Base-by-base conservation (phyloP, 176 grass and related monocot genomes). In the Phragmites australis region DNA sequence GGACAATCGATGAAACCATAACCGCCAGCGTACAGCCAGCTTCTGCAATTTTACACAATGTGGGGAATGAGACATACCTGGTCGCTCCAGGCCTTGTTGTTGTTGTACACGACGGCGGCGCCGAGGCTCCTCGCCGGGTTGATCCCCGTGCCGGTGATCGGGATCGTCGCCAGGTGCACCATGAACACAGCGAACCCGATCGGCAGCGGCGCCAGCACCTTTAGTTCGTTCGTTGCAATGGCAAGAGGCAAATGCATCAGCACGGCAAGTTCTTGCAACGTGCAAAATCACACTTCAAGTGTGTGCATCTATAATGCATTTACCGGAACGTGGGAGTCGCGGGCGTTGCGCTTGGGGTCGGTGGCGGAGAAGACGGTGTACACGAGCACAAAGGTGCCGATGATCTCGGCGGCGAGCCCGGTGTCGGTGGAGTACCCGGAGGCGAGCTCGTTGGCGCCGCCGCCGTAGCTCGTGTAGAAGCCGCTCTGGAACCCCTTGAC, bases 301-400 rank as follows among this genome's bases (percentile, higher is more conserved):
- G 46, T 32, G 18, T 69, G n/a, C 22, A 23, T 19, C 14, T 14
- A 26, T 29, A n/a, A n/a, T n/a, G n/a, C n/a, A n/a, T n/a, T n/a
- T n/a, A 95, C 93, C 64, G 91, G 94, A 8, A 97, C 74, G 27
- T 93, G 89, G 3, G 94, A 91, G 78, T 93, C 91, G 4, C 91
- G 81, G n/a, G 91, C 91, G 58, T 84, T 97, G 83, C 89, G 94
- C 76, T 97, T 93, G 49, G 87, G 89, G 45, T 93, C 94, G 44
- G 94, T 97, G 75, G 91, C 94, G 47, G 94, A 93, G 94, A 97
- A 97, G 65, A 97, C 93, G 48, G 93, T 97, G 86, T 97, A 97
- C 1, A 97, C 91, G 67, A 97, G 93, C 32, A 97, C 88, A 67
- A 93, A 97, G 9, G 94, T 97, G 30, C 91, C 93, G 49, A 93